Evolutionary conservation across 2,329 filamentous ascomycete species (phyloP), one percentile per base, ranked within the genome.

Genomic region (Mycosphaerella arachidis): DNA sequence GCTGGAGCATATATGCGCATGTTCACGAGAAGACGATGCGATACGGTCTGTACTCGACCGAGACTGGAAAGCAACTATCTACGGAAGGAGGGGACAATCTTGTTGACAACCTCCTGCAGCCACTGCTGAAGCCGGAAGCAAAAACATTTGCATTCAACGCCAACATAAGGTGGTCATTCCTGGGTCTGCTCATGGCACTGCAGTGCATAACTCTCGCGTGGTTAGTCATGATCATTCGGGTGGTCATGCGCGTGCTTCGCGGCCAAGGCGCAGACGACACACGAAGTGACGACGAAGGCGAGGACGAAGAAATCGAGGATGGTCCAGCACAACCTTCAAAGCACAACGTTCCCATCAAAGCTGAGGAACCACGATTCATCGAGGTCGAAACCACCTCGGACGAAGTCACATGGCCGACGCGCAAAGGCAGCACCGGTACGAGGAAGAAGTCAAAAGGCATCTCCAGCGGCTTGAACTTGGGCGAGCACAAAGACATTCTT

Each of bases 151-250:
- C 92, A 81, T 96, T 87, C 81, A 90, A 90, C 68, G 75, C 85
- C 24, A 82, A 81, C 10, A 85, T 97, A 69, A 87, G 88, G 69
- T 89, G 85, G 82, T 80, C 82, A 12, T 97, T 97, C 78, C 79
- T 97, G 16, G 80, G 82, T 9, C 82, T 91, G 43, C 84, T 99
- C 2, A 79, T 95, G 12, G 83, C 87, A 40, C 81, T 99, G 24
- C 92, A 97, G 75, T 79, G 82, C 24, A 83, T 99, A 56, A 92
- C 90, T 33, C 78, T 96, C 37, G 82, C 90, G 63, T 97, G 94
- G 94, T 96, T 97, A 71, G 82, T 81, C 63, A 89, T 96, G 86
- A 96, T 97, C 66, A 76, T 92, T 43, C 85, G 86, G 59, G 90
- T 99, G 2, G 92, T 92, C 24, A 82, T 89, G 63, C 87, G 88